A percentile compares a stretch with the other conserved stretches of the same genome.
Conservation (phyloP, 1,284 basidiomycete species). For the Tremellales sp. region DNA sequence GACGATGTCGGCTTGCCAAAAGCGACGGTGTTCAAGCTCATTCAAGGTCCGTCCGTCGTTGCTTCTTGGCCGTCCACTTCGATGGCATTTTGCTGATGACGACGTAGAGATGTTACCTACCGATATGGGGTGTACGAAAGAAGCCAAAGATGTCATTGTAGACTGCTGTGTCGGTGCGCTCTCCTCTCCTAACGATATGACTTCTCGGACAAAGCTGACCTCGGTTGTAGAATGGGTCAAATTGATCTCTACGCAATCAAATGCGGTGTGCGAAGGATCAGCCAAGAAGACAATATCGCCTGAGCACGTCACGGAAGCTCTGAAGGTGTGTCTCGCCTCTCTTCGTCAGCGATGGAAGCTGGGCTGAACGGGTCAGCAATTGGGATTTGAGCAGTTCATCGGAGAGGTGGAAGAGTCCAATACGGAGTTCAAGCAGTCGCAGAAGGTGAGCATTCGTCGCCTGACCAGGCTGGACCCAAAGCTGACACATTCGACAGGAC, state of each 20-base stretch:
- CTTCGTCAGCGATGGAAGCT: not conserved
- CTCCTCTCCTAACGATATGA: not conserved
- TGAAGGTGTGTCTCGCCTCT: conserved; percentile 61
- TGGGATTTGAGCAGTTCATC: conserved; percentile 84
- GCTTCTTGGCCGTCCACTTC: not conserved
- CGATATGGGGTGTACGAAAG: conserved; percentile 89
- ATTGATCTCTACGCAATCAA: conserved; percentile 93
- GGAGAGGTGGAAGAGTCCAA: conserved; percentile 93
- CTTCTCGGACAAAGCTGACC: not conserved
- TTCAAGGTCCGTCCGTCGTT: conserved; percentile 61
- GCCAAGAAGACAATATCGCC: conserved; percentile 99
- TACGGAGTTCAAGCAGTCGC: conserved; percentile 56
- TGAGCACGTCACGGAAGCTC: conserved; percentile 88
- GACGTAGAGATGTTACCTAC: conserved; percentile 77
- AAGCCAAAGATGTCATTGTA: conserved; percentile 92
- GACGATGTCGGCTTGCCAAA: conserved; percentile 94
- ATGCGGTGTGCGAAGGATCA: conserved; percentile 96
- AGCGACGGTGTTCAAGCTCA: conserved; percentile 96
- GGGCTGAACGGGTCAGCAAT: conserved; percentile 24
- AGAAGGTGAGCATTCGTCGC: conserved; percentile 30
- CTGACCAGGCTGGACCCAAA: too few relatives aligned
- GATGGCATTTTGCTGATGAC: conserved; percentile 2
- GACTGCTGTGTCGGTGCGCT: conserved; percentile 93
- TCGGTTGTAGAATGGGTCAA: conserved; percentile 98
- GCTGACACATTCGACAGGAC: conserved; percentile 19